Conservation (phyloP, 1,284 basidiomycete species). For the Taiwanofungus camphoratus region DNA sequence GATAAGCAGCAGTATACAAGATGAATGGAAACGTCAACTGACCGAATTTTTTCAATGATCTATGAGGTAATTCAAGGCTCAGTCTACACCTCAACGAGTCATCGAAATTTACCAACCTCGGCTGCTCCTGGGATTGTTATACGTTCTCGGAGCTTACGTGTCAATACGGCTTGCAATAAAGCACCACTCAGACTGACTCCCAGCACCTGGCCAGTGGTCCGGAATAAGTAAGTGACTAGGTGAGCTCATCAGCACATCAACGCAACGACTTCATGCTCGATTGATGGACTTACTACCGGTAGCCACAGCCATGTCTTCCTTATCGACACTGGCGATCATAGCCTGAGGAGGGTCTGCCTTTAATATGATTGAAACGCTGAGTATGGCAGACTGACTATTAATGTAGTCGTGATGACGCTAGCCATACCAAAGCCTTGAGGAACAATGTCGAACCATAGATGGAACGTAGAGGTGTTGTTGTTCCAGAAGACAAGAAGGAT, state of each 20-base stretch:
- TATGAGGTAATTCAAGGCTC: constrained; percentile 25
- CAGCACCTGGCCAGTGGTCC: constrained; percentile 87
- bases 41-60: constrained; percentile 71
- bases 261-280: neutral
- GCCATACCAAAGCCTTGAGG: constrained; percentile 82
- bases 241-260: constrained; percentile 5
- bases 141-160: constrained; percentile 57
- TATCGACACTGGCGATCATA: constrained; percentile 76
- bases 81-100: constrained; percentile 1
- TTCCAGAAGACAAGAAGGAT: constrained; percentile 57
- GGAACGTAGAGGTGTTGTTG: constrained; percentile 52
- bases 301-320: constrained; percentile 81
- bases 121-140: constrained; percentile 72
- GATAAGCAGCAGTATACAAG: neutral
- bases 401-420: constrained; percentile 75
- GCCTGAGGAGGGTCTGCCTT: constrained; percentile 41
- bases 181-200: constrained; percentile 84
- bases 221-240: constrained; percentile 83
- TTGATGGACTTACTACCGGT: constrained; percentile 67
- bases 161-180: constrained; percentile 71
- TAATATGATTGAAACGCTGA: neutral
- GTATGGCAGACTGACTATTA: constrained; percentile 53
- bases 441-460: constrained; percentile 73
- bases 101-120: constrained; percentile 40
- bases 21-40: constrained; percentile 14